Evolutionary conservation across 1,139 yeast species (phyloP), one percentile per base, ranked within the genome.

Genomic region (Hyphopichia pseudoburtonii): DNA sequence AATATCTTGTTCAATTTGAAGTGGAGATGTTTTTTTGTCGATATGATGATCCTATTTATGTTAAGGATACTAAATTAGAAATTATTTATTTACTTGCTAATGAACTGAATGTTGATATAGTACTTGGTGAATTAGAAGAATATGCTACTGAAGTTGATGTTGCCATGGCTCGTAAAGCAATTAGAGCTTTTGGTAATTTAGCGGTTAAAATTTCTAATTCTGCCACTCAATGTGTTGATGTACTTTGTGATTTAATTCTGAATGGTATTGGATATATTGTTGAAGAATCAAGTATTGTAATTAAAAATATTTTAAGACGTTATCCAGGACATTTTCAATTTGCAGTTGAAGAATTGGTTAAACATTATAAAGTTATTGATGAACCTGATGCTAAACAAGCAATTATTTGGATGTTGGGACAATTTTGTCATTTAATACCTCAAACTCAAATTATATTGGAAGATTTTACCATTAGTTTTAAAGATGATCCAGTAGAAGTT

Each of bases 41-140:
- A 44, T 86, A 78, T 51, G 84, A 85, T 53, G 97, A 90, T 56
- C 94, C 95, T 0, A 80, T 86, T 17, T 92, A 86, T 56, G 83
- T 92, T 53, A 88, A 89, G 57, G 94, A 89, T 50, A 86, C 97
- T 8, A 90, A 92, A 52, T 68, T 92, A 32, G 97, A 90, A 54
- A 85, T 92, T 39, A 80, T 90, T 21, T 88, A 86, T 51, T 64
- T 88, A 25, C 64, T 90, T 33, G 95, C 97, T 1, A 76, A 78
- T 47, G 82, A 79, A 39, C 47, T 57, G 2, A 88, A 86, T 46
- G 72, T 85, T 32, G 67, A 65, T 10, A 65, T 72, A 18, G 92
- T 90, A 1, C 62, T 89, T 33, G 66, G 79, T 18, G 97, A 90
- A 54, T 62, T 90, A 32, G 86, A 82, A 46, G 95, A 86, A 51